Base-by-base conservation (phyloP, 768 basidiomycete species). In the Hypsizygus marmoreus region DNA sequence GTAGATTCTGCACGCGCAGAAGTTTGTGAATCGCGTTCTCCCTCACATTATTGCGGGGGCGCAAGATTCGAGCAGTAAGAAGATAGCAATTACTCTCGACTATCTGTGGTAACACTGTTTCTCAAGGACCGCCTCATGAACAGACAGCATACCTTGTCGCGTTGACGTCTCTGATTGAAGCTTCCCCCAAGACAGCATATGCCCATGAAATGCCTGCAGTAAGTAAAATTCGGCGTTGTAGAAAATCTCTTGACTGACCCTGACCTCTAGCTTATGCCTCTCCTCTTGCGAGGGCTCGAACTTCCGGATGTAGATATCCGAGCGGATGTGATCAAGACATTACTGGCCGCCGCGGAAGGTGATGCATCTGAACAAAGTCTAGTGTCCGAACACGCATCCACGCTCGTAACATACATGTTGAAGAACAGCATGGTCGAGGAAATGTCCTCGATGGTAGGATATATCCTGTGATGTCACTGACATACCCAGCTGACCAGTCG, bases 241-340 rank as follows among this genome's bases (percentile, higher is more conserved):
- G 12, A 6, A 1, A 9, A 14, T 6, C 20, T 26, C 19, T 10
- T 34, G 23, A 17, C 3, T 23, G 29, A 36, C 24, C 16, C 30
- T 25, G 30, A 25, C 13, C 24, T 20, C 14, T 33, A 98, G 95
- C 78, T 98, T 10, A 79, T 97, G 54, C 94, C 97, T 1, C 75
- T 97, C 11, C 74, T 99, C 4, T 69, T 99, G 32, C 88, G 88
- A 12, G 88, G 91, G 3, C 78, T 98, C 13, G 83, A 89, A 31
- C 69, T 97, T 4, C 80, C 84, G 3, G 85, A 92, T 61, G 65
- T 79, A 7, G 75, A 80, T 20, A 81, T 95, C 49, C 84, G 91
- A 17, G 75, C 79, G 12, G 84, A 87, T 66, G 85, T 94, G 38
- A 88, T 97, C 45, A 81, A 88, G 42, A 87, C 85, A 7, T 74